These are phyloP conservation scores for Gomphus bonarii DNA, from an alignment of 1,284 basidiomycete species.

Conservation along the genomic window DNA sequence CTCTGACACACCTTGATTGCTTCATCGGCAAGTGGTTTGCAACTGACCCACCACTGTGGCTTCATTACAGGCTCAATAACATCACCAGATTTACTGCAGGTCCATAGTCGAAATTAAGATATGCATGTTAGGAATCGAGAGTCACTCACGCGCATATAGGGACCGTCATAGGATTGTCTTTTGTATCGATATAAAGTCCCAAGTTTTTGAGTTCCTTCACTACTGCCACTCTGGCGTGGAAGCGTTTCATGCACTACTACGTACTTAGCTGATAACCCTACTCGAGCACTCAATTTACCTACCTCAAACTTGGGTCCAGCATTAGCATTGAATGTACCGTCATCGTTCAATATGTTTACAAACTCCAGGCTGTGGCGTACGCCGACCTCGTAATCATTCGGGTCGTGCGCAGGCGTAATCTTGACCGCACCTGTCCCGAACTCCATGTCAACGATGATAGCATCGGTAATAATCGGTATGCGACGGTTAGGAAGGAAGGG, in stretches of 20 bases:
- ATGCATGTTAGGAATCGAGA: background rate
- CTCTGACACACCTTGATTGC: conserved; percentile 58
- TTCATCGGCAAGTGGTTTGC: conserved; percentile 86
- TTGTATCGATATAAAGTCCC: conserved; percentile 84
- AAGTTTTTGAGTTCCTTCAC: conserved; percentile 80
- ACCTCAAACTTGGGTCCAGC: conserved; percentile 75
- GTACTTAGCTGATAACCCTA: background rate
- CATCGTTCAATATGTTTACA: conserved; percentile 94
- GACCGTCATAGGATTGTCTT: conserved; percentile 94
- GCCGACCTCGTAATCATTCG: conserved; percentile 96
- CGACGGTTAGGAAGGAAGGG: conserved; percentile 79
- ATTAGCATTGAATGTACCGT: conserved; percentile 92
- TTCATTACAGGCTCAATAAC: conserved; percentile 94
- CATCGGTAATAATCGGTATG: conserved; percentile 85
- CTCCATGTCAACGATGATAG: conserved; percentile 83
- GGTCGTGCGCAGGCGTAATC: conserved; percentile 99
- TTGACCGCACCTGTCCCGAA: conserved; percentile 99
- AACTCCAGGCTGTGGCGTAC: conserved; percentile 84
- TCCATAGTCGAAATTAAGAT: background rate
- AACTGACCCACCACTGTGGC: conserved; percentile 99
- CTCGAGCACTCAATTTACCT: conserved; percentile 12
- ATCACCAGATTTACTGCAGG: conserved; percentile 81
- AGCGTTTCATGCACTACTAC: conserved; percentile 89
- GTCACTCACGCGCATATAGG: conserved; percentile 69
- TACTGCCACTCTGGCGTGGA: conserved; percentile 84